Conservation (phyloP, 805 yeast genomes). For the Spathaspora boniae region DNA sequence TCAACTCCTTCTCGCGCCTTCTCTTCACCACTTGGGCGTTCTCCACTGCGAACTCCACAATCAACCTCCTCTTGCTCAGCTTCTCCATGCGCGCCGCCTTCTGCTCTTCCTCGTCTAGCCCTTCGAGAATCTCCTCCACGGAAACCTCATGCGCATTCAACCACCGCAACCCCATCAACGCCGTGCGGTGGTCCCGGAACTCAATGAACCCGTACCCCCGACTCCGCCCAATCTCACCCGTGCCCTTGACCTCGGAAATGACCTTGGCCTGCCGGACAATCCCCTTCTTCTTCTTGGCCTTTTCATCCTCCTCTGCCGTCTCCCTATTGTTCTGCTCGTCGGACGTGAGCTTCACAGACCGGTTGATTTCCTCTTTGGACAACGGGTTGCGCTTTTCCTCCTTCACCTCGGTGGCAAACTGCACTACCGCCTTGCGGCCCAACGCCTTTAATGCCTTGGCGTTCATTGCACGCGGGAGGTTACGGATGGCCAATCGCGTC, state of each 20-base stretch:
- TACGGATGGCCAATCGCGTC: conserved; percentile 92
- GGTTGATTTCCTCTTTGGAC: conserved; percentile 79
- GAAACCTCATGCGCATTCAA: conserved; percentile 88
- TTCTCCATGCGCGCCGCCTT: conserved; percentile 54
- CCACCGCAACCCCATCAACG: conserved; percentile 96
- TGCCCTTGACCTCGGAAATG: conserved; percentile 85
- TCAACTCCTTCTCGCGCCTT: conserved; percentile 65
- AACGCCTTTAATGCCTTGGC: conserved; percentile 85
- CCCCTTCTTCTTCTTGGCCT: conserved; percentile 73
- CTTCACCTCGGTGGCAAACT: conserved; percentile 87
- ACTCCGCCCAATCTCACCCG: conserved; percentile 84
- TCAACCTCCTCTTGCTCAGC: conserved; percentile 64
- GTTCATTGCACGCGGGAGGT: conserved; percentile 88
- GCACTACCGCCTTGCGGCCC: conserved; percentile 91
- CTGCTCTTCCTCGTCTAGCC: conserved; percentile 66
- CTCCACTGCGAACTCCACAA: conserved; percentile 94
- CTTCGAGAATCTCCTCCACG: conserved; percentile 63
- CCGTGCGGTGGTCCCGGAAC: conserved; percentile 85
- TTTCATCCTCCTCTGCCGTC: conserved; percentile 31
- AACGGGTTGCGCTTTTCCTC: conserved; percentile 74
- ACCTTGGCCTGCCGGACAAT: conserved; percentile 92
- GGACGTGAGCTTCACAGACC: conserved; percentile 71
- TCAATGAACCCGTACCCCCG: conserved; percentile 97
- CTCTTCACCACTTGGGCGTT: conserved; percentile 92
- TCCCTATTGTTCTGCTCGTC: too few species aligned